These are phyloP conservation scores for Talaromyces atroroseus DNA, from an alignment of 2,329 filamentous ascomycete species.

Conservation along the genomic window DNA sequence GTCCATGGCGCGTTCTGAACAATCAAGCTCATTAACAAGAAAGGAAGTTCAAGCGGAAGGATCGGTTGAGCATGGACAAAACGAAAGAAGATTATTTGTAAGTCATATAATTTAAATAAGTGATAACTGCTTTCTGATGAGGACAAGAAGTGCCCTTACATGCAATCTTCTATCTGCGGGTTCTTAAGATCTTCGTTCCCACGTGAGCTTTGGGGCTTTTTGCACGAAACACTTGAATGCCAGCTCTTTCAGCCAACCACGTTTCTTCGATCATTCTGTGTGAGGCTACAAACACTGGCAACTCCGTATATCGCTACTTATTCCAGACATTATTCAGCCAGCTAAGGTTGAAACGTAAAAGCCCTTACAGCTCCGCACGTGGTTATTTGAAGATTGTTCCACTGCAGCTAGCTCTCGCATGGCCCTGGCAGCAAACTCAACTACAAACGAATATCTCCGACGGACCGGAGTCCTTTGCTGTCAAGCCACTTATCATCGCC, in stretches of 20 bases:
- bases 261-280: no score
- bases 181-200: not conserved
- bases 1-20: not conserved
- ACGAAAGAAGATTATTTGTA: no score
- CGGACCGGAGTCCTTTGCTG: not conserved
- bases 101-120: no score
- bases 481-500: no score
- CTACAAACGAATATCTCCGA: constrained; percentile 1
- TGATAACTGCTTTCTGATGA: no score
- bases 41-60: not conserved
- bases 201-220: not conserved
- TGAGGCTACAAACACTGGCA: no score
- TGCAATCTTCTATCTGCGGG: no score
- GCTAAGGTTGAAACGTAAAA: not conserved
- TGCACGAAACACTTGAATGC: no score
- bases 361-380: not conserved
- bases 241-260: no score
- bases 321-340: not conserved
- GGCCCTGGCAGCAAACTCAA: not conserved
- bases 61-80: no score
- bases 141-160: no score
- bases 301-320: constrained; percentile 4
- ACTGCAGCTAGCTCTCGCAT: not conserved
- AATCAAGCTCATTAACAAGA: not conserved
- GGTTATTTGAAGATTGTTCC: not conserved